Conservation (phyloP, 2,329 filamentous ascomycete genomes). For the Pestalotiopsis sp. region DNA sequence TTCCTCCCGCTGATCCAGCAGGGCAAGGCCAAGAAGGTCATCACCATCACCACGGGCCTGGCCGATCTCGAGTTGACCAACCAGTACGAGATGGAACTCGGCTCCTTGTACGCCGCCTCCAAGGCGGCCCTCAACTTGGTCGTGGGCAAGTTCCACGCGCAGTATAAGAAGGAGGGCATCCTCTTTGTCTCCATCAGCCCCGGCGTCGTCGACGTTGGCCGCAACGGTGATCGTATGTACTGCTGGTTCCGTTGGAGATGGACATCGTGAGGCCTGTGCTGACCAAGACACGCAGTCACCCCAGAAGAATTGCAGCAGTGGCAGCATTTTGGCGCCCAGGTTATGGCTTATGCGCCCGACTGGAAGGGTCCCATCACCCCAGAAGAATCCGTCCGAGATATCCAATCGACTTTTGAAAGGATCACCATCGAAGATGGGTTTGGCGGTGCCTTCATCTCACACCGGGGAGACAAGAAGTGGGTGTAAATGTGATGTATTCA, state of each 20-base stretch:
- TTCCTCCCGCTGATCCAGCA: slow-evolving; percentile 55
- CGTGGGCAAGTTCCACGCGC: slow-evolving; percentile 41
- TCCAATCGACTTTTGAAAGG: slow-evolving; percentile 23
- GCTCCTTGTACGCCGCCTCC: slow-evolving; percentile 49
- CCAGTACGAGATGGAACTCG: slow-evolving; percentile 26
- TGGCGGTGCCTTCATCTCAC: slow-evolving; percentile 48
- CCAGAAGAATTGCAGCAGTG: neutral
- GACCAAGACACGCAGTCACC: slow-evolving; percentile 40
- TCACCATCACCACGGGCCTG: slow-evolving; percentile 49
- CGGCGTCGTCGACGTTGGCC: slow-evolving; percentile 38
- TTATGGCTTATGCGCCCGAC: slow-evolving; percentile 24
- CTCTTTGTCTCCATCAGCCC: slow-evolving; percentile 47
- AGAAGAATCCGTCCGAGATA: slow-evolving; percentile 19
- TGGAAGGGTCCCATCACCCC: slow-evolving; percentile 23
- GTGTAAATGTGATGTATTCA: slow-evolving; percentile 18
- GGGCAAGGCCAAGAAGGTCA: slow-evolving; percentile 53
- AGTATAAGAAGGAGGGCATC: slow-evolving; percentile 45
- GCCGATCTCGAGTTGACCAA: slow-evolving; percentile 39
- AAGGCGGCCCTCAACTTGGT: slow-evolving; percentile 27
- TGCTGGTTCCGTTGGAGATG: slow-evolving; percentile 20
- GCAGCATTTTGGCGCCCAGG: slow-evolving; percentile 1
- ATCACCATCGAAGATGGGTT: slow-evolving; percentile 27
- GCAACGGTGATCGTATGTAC: neutral
- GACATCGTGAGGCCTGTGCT: slow-evolving; percentile 41
- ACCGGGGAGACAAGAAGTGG: slow-evolving; percentile 49